Base-by-base conservation (phyloP, 257 asterid genomes). In the Eucommia ulmoides region DNA sequence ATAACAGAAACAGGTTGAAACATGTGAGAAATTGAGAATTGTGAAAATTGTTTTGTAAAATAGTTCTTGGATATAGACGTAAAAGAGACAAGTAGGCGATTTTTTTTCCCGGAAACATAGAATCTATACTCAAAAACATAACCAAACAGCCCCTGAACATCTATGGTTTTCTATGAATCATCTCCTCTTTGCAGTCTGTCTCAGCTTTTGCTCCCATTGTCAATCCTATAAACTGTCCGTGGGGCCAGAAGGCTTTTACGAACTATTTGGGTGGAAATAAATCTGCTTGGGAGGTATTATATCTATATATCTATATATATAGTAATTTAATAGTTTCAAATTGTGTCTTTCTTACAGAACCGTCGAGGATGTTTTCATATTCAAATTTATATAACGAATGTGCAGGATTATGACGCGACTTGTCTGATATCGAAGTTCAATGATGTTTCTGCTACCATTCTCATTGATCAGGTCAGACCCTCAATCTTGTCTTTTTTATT, bases 161-260 rank as follows among this genome's bases (percentile, higher is more conserved):
- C n/a, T n/a, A n/a, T n/a, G n/a, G n/a, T 35, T 35, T 6, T 35
- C 9, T 55, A 20, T 26, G 18, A 24, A 45, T 14, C 25, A 20
- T 22, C 38, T 49, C 51, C 14, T 61, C 8, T 2, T 53, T 51
- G 23, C 76, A 91, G 99, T 83, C 99, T 1, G 99, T 86, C 46
- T 91, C 96, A 2, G 96, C 95, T 19, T 86, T 91, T 65, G 68
- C 99, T 8, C 99, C 99, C 56, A 63, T 91, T 55, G 74, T 33
- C 20, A 79, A 91, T 72, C 99, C 99, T 17, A 49, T 72, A 19
- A 81, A 79, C 58, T 91, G 95, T 59, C 94, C 95, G 2, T 91
- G 98, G 98, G 98, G 98, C 60, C 83, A 80, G 69, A 91, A 91
- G 71, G 98, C 98, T 53, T 86, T 91, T 73, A 65, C 83, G 38